Conservation (phyloP, 1,284 basidiomycete species). For the Sparassis latifolia region DNA sequence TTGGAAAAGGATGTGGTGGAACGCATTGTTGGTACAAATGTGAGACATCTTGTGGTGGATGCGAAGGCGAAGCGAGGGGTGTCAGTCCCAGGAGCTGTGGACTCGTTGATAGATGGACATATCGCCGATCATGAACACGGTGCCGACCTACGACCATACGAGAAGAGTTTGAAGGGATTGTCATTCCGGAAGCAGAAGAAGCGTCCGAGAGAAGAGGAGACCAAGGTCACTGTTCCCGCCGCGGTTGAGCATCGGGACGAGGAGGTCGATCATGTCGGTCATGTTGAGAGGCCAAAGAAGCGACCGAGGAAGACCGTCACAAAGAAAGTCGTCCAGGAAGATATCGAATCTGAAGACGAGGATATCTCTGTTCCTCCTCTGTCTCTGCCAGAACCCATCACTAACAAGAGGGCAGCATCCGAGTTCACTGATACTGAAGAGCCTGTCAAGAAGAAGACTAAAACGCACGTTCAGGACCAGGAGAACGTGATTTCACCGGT, state of each 20-base stretch:
- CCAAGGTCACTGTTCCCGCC: constrained; percentile 12
- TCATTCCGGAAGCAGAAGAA: constrained; percentile 64
- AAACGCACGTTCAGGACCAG: constrained; percentile 25
- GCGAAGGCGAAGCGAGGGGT: constrained; percentile 33
- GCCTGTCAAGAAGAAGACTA: constrained; percentile 27
- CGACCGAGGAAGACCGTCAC: constrained; percentile 33
- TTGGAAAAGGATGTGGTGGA: constrained; percentile 70
- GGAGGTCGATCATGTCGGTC: constrained; percentile 27
- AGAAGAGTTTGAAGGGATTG: constrained; percentile 45
- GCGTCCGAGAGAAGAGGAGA: constrained; percentile 30
- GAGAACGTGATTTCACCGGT: constrained; percentile 25
- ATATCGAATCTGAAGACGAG: constrained; percentile 42
- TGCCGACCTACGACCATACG: constrained; percentile 1
- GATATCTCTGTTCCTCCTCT: constrained; percentile 13
- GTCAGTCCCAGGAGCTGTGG: constrained; percentile 20
- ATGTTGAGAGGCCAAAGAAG: constrained; percentile 30
- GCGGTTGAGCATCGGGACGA: constrained; percentile 2
- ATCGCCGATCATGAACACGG: constrained; percentile 8
- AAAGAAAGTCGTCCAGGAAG: constrained; percentile 24
- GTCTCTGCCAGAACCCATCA: constrained; percentile 3
- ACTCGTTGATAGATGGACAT: constrained; percentile 11
- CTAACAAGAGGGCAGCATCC: constrained; percentile 23
- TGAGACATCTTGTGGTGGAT: constrained; percentile 49
- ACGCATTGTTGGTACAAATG: constrained; percentile 50
- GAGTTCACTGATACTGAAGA: constrained; percentile 25